These are phyloP conservation scores for Astrothelium macrocarpum DNA, from an alignment of 495 filamentous ascomycete genomes.

Conservation along the genomic window DNA sequence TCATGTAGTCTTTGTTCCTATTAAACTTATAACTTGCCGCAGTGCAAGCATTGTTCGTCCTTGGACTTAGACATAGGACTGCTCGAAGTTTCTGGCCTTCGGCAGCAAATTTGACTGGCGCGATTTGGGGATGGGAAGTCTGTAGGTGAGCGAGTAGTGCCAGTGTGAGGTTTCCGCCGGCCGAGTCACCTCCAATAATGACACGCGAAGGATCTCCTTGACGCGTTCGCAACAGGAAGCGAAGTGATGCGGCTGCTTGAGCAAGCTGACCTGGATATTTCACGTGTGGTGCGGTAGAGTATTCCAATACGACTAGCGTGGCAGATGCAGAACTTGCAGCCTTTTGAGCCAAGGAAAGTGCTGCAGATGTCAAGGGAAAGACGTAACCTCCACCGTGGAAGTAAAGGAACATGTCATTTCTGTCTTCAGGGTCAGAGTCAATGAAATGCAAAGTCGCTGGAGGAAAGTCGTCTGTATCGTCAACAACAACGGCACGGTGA, in stretches of 20 bases:
- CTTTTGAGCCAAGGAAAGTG: conserved; percentile 35
- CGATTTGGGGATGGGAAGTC: conserved; percentile 43
- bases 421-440: not conserved
- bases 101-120: not conserved
- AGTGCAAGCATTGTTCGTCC: not conserved
- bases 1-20: not conserved
- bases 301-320: conserved; percentile 44
- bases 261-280: conserved; percentile 50
- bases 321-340: conserved; percentile 29
- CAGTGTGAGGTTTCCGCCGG: conserved; percentile 51
- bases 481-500: not conserved
- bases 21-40: not conserved
- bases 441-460: not conserved
- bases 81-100: not conserved
- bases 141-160: conserved; percentile 48
- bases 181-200: conserved; percentile 52
- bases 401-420: conserved; percentile 41
- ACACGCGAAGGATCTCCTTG: conserved; percentile 24
- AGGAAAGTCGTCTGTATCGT: not conserved
- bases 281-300: conserved; percentile 45
- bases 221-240: conserved; percentile 39
- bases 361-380: conserved; percentile 25
- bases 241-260: conserved; percentile 45
- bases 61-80: not conserved
- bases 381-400: conserved; percentile 57